These are phyloP conservation scores for Schoenoplectus triqueter DNA, from an alignment of 202 grass and related monocot species.

Conservation along the genomic window DNA sequence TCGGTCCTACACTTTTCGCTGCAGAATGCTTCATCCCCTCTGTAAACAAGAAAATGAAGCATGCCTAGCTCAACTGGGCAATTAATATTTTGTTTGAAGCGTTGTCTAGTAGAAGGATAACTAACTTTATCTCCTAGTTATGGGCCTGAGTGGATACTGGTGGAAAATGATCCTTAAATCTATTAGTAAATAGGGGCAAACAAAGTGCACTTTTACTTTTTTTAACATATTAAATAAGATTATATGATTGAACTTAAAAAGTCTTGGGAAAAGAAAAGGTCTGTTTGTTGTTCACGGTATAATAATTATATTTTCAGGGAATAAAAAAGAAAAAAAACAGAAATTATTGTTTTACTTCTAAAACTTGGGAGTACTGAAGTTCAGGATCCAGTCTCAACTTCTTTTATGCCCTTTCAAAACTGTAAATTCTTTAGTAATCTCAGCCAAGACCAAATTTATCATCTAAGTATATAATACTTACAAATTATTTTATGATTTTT, in stretches of 20 bases:
- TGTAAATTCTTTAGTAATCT: background rate
- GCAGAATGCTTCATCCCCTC: constrained; percentile 74
- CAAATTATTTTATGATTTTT: background rate
- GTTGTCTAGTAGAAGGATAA: too few species aligned
- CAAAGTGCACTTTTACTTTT: background rate
- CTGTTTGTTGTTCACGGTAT: too few species aligned
- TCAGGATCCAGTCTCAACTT: background rate
- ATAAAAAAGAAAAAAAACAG: background rate
- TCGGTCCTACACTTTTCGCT: constrained; percentile 68
- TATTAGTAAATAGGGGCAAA: background rate
- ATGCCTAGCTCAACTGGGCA: background rate
- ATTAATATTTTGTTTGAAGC: background rate
- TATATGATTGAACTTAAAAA: too few species aligned
- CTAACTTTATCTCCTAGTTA: too few species aligned
- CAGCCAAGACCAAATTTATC: background rate
- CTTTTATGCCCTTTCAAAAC: too few species aligned
- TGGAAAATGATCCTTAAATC: too few species aligned
- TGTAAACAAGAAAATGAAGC: constrained; percentile 37
- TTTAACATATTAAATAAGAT: too few species aligned
- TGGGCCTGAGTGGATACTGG: too few species aligned
- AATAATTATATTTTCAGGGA: background rate
- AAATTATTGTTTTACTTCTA: too few species aligned
- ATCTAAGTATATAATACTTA: background rate
- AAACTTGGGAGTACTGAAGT: background rate
- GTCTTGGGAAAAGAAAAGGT: background rate